Percentiles rank a stretch among this genome's conserved stretches.
Conservation (phyloP, 192 early-diverging fungal species). For the Spizellomyces punctatus region DNA sequence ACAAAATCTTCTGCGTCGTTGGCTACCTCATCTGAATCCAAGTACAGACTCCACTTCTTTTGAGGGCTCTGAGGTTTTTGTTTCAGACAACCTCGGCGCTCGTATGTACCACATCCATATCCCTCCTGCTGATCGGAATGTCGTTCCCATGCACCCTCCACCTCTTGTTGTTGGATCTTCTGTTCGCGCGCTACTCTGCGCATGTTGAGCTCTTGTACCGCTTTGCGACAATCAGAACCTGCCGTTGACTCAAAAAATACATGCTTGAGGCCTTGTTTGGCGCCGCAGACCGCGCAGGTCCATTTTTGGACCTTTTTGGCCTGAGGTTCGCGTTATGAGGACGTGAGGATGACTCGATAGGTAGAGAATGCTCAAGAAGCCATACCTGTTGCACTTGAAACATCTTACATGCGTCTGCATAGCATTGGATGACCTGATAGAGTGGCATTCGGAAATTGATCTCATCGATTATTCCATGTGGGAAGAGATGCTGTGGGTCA, state of each 20-base stretch:
- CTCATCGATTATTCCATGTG: too few species aligned
- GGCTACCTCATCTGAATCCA: too few species aligned
- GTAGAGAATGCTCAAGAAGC: not conserved
- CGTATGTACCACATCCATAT: not conserved
- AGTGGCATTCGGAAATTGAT: not conserved
- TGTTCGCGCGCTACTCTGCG: not conserved
- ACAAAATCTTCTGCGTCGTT: too few species aligned
- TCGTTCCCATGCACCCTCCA: not conserved
- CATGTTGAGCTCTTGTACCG: conserved; percentile 6
- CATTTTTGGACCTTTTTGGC: conserved; percentile 7
- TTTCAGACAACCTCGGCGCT: too few species aligned
- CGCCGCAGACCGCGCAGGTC: conserved; percentile 3
- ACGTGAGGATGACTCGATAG: not conserved
- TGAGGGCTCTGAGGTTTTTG: too few species aligned
- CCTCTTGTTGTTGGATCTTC: not conserved
- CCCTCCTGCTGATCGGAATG: not conserved
- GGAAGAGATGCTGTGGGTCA: too few species aligned
- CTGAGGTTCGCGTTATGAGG: not conserved
- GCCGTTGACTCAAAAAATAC: not conserved
- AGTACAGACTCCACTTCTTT: too few species aligned
- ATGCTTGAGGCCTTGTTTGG: not conserved
- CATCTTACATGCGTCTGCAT: not conserved
- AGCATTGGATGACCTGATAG: conserved; percentile 4
- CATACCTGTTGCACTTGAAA: conserved; percentile 12
- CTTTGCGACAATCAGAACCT: not conserved